These are phyloP conservation scores for Saturnispora quitensis DNA, from an alignment of 805 yeast genomes.

Conservation along the genomic window DNA sequence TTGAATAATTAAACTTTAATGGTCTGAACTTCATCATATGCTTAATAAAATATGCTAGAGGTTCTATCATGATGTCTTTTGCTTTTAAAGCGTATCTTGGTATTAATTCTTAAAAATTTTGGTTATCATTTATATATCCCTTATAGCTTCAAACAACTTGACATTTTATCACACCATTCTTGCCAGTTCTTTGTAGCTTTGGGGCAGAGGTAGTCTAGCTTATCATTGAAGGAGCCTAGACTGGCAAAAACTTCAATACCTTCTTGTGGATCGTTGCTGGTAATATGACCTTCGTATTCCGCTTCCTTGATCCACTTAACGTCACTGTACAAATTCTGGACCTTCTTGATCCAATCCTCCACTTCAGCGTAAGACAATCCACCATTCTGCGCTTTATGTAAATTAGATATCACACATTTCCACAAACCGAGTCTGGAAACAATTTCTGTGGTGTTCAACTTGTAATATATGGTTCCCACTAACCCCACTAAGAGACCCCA, in stretches of 20 bases:
- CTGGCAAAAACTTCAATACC: conserved; percentile 7
- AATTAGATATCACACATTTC: conserved; percentile 37
- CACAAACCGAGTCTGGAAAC: conserved; percentile 40
- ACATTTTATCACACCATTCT: conserved; percentile 1
- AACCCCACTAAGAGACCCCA: conserved; percentile 68
- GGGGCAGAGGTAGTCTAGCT: conserved; percentile 1
- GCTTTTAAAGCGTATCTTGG: not conserved
- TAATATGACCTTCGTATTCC: conserved; percentile 22
- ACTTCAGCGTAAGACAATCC: conserved; percentile 41
- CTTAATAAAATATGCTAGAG: no score
- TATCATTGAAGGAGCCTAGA: conserved; percentile 7
- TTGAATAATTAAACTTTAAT: not conserved
- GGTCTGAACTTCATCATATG: no score
- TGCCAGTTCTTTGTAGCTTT: conserved; percentile 1
- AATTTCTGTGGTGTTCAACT: conserved; percentile 42
- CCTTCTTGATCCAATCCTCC: conserved; percentile 42
- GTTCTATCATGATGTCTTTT: not conserved
- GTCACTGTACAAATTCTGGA: conserved; percentile 43
- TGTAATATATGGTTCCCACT: conserved; percentile 46
- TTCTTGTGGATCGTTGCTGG: not conserved
- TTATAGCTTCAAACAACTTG: not conserved
- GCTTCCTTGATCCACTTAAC: conserved; percentile 52
- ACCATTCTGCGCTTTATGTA: conserved; percentile 47
- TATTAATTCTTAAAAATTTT: not conserved
- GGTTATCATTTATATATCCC: not conserved